A percentile compares a stretch with the other conserved stretches of the same genome.
Evolutionary conservation across 768 basidiomycete species (phyloP).

Genomic region (Lactarius pseudohatsudake): DNA sequence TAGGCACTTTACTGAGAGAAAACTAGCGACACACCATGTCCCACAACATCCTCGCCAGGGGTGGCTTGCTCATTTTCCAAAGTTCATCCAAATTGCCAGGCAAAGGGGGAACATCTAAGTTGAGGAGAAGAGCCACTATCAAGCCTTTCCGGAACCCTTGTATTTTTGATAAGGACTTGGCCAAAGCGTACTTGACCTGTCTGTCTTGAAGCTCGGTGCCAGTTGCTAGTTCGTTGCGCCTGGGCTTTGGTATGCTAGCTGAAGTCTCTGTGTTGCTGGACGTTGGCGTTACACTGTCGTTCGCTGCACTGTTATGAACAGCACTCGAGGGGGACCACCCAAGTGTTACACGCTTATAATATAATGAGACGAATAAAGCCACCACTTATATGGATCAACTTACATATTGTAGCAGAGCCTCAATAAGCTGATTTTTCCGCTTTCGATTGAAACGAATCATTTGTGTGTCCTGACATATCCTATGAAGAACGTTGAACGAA

Average conservation of each 20-base stretch:
- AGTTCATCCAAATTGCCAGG: neutral
- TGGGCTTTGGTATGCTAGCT: neutral
- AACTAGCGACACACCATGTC: neutral
- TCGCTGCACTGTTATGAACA: too few relatives aligned
- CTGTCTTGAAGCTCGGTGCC: neutral
- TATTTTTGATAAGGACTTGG: neutral
- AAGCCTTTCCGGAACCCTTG: neutral
- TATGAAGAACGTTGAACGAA: too few relatives aligned
- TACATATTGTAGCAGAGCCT: too few relatives aligned
- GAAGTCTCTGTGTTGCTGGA: too few relatives aligned
- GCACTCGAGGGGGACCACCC: neutral
- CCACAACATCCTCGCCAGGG: neutral
- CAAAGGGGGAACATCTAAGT: neutral
- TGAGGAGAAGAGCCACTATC: neutral
- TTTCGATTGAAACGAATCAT: too few relatives aligned
- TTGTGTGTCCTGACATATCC: too few relatives aligned
- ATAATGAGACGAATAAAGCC: too few relatives aligned
- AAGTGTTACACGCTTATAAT: too few relatives aligned
- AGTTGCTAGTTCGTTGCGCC: neutral
- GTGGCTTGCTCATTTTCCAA: neutral
- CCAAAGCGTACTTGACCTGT: neutral
- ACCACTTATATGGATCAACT: too few relatives aligned
- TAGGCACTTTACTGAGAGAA: too few relatives aligned
- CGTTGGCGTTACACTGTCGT: too few relatives aligned
- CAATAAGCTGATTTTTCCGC: too few relatives aligned